These are phyloP conservation scores for Phaeotremella skinneri DNA, from an alignment of 768 basidiomycete species.

Conservation along the genomic window DNA sequence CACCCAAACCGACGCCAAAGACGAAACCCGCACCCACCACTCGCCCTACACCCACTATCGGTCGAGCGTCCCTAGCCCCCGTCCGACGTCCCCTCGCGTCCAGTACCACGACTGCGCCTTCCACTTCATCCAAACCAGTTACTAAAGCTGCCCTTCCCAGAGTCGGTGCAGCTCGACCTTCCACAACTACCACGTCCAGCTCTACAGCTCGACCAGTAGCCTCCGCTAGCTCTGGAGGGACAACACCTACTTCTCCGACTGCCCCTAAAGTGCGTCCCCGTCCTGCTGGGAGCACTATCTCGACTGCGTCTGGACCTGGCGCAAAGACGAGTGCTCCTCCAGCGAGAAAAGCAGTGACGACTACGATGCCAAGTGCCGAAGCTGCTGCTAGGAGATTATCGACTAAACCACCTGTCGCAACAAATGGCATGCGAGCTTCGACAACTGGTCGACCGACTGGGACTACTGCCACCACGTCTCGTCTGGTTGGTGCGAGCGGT, in stretches of 20 bases:
- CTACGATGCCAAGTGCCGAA: background rate
- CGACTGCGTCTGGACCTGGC: conserved; percentile 3
- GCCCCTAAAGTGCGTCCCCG: conserved; percentile 5
- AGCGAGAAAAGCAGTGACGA: background rate
- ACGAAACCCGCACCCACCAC: conserved; percentile 1
- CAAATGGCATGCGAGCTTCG: background rate
- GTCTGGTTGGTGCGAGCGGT: background rate
- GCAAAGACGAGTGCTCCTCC: background rate
- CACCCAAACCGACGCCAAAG: conserved; percentile 15
- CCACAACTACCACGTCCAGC: conserved; percentile 8
- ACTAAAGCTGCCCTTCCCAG: background rate
- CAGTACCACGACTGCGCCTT: background rate
- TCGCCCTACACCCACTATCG: background rate
- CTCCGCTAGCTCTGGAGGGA: conserved; percentile 1
- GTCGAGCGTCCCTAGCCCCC: conserved; percentile 13
- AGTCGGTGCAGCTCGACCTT: background rate
- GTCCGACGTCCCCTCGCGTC: conserved; percentile 5
- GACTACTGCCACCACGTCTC: background rate
- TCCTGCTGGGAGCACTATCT: background rate
- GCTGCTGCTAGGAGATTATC: background rate
- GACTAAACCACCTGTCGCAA: background rate
- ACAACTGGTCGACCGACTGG: too few species aligned
- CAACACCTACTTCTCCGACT: conserved; percentile 3
- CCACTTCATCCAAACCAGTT: background rate
- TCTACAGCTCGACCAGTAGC: background rate